A percentile compares a stretch with the other conserved stretches of the same genome.
Conservation (phyloP, 371 early-diverging fungal genomes). For the Funneliformis caledonium region DNA sequence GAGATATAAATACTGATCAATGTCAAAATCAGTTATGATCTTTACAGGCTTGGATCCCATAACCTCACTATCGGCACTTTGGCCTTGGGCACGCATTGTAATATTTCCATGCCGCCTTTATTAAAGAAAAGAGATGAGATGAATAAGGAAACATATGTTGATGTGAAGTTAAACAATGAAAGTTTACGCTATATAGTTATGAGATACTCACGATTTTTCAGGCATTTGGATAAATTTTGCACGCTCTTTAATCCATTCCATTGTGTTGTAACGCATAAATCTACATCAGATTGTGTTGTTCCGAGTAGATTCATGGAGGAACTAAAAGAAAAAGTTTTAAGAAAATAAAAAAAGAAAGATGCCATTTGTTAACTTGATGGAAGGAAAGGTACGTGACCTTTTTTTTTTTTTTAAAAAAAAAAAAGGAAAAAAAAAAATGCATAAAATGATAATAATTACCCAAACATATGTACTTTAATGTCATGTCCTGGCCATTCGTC, state of each 20-base stretch:
- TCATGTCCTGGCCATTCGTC: conserved; percentile 63
- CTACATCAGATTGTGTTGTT: conserved; percentile 33
- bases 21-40: conserved; percentile 6
- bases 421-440: background rate
- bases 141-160: background rate
- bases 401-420: background rate
- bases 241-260: conserved; percentile 22
- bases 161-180: background rate
- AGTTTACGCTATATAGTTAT: background rate
- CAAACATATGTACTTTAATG: conserved; percentile 68
- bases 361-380: background rate
- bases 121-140: background rate
- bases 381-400: background rate
- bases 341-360: background rate
- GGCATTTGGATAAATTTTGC: background rate
- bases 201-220: conserved; percentile 31
- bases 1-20: background rate
- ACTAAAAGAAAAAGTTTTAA: background rate
- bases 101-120: conserved; percentile 61
- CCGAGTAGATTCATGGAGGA: conserved; percentile 38
- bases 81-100: conserved; percentile 61
- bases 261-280: conserved; percentile 37
- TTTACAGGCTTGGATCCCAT: conserved; percentile 67
- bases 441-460: conserved; percentile 45
- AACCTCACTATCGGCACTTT: conserved; percentile 70